These are phyloP conservation scores for Ascochyta pisi DNA, from an alignment of 2,329 filamentous ascomycete genomes.

Conservation along the genomic window DNA sequence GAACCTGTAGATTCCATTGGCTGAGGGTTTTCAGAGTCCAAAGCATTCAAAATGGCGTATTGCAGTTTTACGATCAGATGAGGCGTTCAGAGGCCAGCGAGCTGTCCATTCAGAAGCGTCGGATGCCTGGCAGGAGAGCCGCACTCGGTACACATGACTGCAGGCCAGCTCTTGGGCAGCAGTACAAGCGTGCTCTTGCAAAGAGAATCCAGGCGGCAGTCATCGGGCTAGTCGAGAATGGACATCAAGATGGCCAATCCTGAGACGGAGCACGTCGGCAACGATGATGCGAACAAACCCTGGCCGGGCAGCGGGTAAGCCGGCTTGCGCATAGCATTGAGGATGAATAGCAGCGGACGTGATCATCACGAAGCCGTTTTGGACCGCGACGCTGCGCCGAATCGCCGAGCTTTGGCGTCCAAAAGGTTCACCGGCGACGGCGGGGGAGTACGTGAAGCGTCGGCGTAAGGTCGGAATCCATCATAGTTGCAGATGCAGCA, in stretches of 20 bases:
- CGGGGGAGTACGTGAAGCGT: slow-evolving; percentile 3
- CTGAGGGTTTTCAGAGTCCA: background rate
- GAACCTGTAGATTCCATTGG: background rate
- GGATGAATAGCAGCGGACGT: background rate
- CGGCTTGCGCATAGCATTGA: background rate
- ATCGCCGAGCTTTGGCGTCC: slow-evolving; percentile 14
- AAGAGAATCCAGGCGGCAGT: background rate
- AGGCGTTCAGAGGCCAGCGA: background rate
- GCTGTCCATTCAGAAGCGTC: slow-evolving; percentile 1
- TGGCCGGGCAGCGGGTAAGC: slow-evolving; percentile 10
- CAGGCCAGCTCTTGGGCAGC: background rate
- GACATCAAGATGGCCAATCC: background rate
- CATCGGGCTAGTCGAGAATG: background rate
- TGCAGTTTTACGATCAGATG: background rate
- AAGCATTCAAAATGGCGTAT: background rate
- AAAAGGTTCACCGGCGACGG: slow-evolving; percentile 16
- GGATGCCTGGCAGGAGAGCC: slow-evolving; percentile 10
- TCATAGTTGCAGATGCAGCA: slow-evolving; percentile 8
- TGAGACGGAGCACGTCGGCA: background rate
- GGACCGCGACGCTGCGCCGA: slow-evolving; percentile 6
- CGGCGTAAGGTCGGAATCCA: slow-evolving; percentile 9
- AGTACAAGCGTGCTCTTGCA: background rate
- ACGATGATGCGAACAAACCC: background rate
- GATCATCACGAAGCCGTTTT: background rate
- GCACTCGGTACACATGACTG: background rate